Conservation (phyloP, 371 early-diverging fungal species). For the Synchytrium microbalum region DNA sequence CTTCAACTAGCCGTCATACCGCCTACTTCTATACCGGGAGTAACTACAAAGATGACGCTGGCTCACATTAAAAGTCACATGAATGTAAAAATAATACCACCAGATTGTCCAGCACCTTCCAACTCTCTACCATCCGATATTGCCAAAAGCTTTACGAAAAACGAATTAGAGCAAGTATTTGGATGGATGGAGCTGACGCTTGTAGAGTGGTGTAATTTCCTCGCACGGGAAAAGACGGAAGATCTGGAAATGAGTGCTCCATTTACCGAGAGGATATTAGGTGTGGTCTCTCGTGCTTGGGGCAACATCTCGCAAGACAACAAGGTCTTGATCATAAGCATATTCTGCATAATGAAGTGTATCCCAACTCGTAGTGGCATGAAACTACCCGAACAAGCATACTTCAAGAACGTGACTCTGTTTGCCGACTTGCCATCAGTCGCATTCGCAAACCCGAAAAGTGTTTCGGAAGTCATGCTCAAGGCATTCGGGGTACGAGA, state of each 20-base stretch:
- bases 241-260: constrained; percentile 44
- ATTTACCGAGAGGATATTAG: constrained; percentile 61
- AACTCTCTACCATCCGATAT: constrained; percentile 55
- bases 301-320: constrained; percentile 28
- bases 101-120: constrained; percentile 53
- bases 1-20: too few relatives aligned
- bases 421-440: constrained; percentile 77
- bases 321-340: constrained; percentile 39
- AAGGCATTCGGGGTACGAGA: constrained; percentile 74
- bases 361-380: constrained; percentile 69
- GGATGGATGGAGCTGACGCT: constrained; percentile 53
- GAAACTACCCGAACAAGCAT: constrained; percentile 58
- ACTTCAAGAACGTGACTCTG: constrained; percentile 70
- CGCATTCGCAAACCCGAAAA: constrained; percentile 40
- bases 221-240: constrained; percentile 38
- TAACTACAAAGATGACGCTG: constrained; percentile 9
- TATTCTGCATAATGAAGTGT: constrained; percentile 47
- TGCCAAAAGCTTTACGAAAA: constrained; percentile 46
- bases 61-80: constrained; percentile 42
- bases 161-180: constrained; percentile 48
- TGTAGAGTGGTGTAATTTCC: constrained; percentile 66
- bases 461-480: constrained; percentile 53
- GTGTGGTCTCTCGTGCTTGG: constrained; percentile 47
- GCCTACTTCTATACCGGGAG: too few relatives aligned
- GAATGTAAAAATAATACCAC: constrained; percentile 54